Conservation (phyloP, 495 filamentous ascomycete genomes). For the Penicillium dipodomyicola region DNA sequence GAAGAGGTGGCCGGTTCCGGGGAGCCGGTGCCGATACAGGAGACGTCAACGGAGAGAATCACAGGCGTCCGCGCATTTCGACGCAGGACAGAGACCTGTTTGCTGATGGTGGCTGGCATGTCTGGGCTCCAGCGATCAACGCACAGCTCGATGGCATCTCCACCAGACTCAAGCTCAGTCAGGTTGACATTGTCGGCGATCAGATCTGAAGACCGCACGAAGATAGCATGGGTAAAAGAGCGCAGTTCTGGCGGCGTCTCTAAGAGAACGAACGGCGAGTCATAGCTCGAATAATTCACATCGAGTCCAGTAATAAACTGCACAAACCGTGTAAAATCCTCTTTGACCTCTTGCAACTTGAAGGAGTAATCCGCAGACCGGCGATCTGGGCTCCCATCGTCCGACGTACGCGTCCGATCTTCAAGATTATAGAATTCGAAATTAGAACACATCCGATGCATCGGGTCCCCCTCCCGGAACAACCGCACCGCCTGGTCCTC, state of each 20-base stretch:
- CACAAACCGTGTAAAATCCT: slow-evolving; percentile 71
- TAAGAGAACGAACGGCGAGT: slow-evolving; percentile 69
- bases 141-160: slow-evolving; percentile 70
- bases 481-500: slow-evolving; percentile 53
- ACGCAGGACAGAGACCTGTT: slow-evolving; percentile 45
- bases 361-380: slow-evolving; percentile 57
- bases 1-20: slow-evolving; percentile 29
- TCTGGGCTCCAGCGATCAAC: slow-evolving; percentile 60
- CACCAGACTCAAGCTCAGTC: slow-evolving; percentile 62
- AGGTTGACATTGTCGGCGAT: slow-evolving; percentile 54
- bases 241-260: slow-evolving; percentile 65
- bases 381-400: slow-evolving; percentile 42
- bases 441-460: slow-evolving; percentile 67
- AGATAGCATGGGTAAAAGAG: slow-evolving; percentile 63
- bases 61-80: slow-evolving; percentile 65
- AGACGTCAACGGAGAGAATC: slow-evolving; percentile 63
- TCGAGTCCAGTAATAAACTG: slow-evolving; percentile 61
- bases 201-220: slow-evolving; percentile 61
- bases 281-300: slow-evolving; percentile 54
- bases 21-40: slow-evolving; percentile 35
- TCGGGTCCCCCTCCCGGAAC: slow-evolving; percentile 51
- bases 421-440: slow-evolving; percentile 78
- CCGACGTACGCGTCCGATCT: slow-evolving; percentile 35
- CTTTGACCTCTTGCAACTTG: slow-evolving; percentile 68
- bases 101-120: slow-evolving; percentile 43